Conservation (phyloP, 1,139 yeast genomes). For the Lipomyces yarrowii region DNA sequence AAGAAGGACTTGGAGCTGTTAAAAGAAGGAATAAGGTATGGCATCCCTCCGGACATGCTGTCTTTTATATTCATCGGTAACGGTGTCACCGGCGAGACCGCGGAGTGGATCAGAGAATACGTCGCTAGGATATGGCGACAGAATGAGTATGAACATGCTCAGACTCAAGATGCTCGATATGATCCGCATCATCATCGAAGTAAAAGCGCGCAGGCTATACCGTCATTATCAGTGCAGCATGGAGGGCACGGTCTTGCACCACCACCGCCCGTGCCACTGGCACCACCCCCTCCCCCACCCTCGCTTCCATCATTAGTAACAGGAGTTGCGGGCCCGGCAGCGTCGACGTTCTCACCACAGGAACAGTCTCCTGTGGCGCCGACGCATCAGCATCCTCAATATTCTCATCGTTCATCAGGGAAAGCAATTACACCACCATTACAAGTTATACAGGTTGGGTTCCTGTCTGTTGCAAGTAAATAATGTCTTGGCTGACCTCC, state of each 20-base stretch:
- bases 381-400: constrained; percentile 10
- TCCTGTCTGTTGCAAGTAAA: constrained; percentile 5
- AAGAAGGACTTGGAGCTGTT: constrained; percentile 63
- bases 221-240: constrained; percentile 1
- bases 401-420: constrained; percentile 15
- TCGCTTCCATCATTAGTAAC: constrained; percentile 18
- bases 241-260: constrained; percentile 9
- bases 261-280: constrained; percentile 20
- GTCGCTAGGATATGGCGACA: constrained; percentile 28
- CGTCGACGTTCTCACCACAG: constrained; percentile 17
- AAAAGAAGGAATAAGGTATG: constrained; percentile 61
- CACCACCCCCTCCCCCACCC: constrained; percentile 21
- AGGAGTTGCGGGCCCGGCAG: constrained; percentile 16
- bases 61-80: constrained; percentile 56
- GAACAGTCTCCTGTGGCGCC: constrained; percentile 16
- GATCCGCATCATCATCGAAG: constrained; percentile 22
- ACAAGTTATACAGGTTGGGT: constrained; percentile 21
- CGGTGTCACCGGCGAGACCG: constrained; percentile 29
- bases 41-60: constrained; percentile 69
- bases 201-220: constrained; percentile 23
- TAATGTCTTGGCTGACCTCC: constrained; percentile 16
- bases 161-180: constrained; percentile 11
- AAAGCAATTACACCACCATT: constrained; percentile 20
- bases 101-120: constrained; percentile 30
- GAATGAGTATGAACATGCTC: constrained; percentile 13